These are phyloP conservation scores for Heterobasidion parviporum DNA, from an alignment of 1,284 basidiomycete genomes.

Conservation along the genomic window DNA sequence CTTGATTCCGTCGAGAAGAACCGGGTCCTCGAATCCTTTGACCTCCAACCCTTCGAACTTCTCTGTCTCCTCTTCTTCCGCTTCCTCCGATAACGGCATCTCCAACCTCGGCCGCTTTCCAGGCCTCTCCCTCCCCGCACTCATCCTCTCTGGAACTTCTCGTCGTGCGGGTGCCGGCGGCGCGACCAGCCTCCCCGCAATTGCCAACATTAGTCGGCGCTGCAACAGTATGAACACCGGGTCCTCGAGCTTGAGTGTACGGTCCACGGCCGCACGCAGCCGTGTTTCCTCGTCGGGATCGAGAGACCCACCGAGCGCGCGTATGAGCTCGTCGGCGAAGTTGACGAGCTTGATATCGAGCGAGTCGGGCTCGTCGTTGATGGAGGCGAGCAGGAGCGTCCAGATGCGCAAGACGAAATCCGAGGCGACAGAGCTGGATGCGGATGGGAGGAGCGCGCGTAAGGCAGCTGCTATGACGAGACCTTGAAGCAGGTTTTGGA, in stretches of 20 bases:
- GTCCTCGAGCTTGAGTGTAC: constrained; percentile 50
- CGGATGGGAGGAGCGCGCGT: constrained; percentile 40
- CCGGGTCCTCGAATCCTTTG: constrained; percentile 41
- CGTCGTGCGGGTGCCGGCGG: constrained; percentile 4
- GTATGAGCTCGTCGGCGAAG: constrained; percentile 64
- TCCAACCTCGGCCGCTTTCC: constrained; percentile 19
- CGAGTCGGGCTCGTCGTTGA: constrained; percentile 33
- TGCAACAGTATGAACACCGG: constrained; percentile 59
- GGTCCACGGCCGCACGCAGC: constrained; percentile 50
- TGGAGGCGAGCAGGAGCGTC: constrained; percentile 51
- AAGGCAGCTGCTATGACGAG: constrained; percentile 58
- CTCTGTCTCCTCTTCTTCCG: constrained; percentile 8
- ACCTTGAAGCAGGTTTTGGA: constrained; percentile 67
- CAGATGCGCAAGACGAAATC: constrained; percentile 52
- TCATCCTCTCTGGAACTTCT: constrained; percentile 22
- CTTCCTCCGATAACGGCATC: constrained; percentile 17
- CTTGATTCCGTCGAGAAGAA: constrained; percentile 23
- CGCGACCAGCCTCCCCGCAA: constrained; percentile 28
- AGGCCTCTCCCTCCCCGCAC: constrained; percentile 10
- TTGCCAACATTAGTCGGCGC: constrained; percentile 39
- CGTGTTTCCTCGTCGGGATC: constrained; percentile 35
- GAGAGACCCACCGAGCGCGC: constrained; percentile 19
- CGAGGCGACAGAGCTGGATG: constrained; percentile 6
- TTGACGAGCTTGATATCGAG: constrained; percentile 49
- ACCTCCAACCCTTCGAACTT: constrained; percentile 17